A percentile compares a stretch with the other conserved stretches of the same genome.
These are phyloP conservation scores for Fomitiporia mediterranea DNA, from an alignment of 1,284 basidiomycete genomes.

Conservation along the genomic window DNA sequence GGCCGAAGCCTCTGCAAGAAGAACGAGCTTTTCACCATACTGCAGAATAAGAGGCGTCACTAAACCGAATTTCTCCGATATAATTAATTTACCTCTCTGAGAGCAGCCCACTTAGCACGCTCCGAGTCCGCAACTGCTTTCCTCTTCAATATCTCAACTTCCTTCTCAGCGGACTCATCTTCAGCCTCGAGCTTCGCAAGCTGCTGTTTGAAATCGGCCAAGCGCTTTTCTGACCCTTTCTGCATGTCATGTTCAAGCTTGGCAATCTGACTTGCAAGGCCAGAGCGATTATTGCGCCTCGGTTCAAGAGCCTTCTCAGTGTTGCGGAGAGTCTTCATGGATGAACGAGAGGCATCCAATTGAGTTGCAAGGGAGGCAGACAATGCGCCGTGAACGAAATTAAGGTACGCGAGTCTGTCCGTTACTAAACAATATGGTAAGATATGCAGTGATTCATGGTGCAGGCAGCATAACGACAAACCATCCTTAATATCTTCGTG, in stretches of 20 bases:
- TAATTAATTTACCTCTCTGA: constrained; percentile 56
- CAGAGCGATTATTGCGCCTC: constrained; percentile 52
- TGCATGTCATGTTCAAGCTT: constrained; percentile 61
- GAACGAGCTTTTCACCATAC: constrained; percentile 73
- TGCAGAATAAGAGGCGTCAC: constrained; percentile 25
- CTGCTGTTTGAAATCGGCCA: constrained; percentile 62
- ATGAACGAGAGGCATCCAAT: constrained; percentile 55
- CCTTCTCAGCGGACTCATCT: constrained; percentile 60
- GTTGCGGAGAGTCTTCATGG: constrained; percentile 66
- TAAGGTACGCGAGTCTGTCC: constrained; percentile 73
- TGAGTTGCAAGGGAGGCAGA: constrained; percentile 53
- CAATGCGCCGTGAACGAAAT: constrained; percentile 67
- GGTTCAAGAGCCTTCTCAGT: constrained; percentile 59
- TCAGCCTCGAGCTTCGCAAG: constrained; percentile 57
- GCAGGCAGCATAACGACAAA: constrained; percentile 28
- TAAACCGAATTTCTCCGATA: neutral
- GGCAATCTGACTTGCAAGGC: constrained; percentile 54
- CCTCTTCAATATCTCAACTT: constrained; percentile 64
- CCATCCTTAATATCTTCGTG: constrained; percentile 70
- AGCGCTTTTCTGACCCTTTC: constrained; percentile 52
- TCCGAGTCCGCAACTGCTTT: constrained; percentile 72
- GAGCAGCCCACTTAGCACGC: constrained; percentile 66
- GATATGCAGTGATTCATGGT: constrained; percentile 1
- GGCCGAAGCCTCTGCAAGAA: constrained; percentile 63
- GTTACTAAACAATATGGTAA: constrained; percentile 44